Percentiles rank a stretch among this genome's conserved stretches.
phyloP scores from a whole-genome alignment of 768 basidiomycete genomes.

The Paxillus rubicundulus region DNA sequence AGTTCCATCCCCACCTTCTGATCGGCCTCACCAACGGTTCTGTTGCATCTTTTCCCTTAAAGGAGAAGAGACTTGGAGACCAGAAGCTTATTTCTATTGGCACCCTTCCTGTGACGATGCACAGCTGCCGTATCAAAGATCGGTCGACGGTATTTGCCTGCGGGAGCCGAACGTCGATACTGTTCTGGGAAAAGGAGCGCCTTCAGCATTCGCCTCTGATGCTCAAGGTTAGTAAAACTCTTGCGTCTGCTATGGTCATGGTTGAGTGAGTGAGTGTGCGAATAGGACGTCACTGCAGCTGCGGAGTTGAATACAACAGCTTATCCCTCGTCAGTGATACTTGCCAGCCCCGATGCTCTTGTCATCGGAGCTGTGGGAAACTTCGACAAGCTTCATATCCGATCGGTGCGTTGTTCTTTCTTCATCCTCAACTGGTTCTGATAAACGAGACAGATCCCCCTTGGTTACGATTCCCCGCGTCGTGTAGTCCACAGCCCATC shows the following conservation, averaged over 20 bases:
- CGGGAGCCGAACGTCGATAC: slow-evolving; percentile 64
- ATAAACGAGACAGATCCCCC: slow-evolving; percentile 47
- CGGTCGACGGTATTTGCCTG: slow-evolving; percentile 63
- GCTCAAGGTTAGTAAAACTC: slow-evolving; percentile 49
- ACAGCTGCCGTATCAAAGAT: slow-evolving; percentile 52
- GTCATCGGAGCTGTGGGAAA: slow-evolving; percentile 65
- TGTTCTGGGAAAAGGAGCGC: slow-evolving; percentile 65
- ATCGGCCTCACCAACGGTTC: slow-evolving; percentile 77
- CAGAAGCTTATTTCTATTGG: slow-evolving; percentile 66
- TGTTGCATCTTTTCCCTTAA: slow-evolving; percentile 54
- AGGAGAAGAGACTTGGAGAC: slow-evolving; percentile 40
- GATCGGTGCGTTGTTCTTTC: slow-evolving; percentile 49
- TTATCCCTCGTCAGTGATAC: slow-evolving; percentile 54
- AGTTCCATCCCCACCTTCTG: slow-evolving; percentile 55
- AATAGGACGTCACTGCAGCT: slow-evolving; percentile 52
- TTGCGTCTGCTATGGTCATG: background rate
- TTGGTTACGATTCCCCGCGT: slow-evolving; percentile 72
- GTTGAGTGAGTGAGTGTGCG: slow-evolving; percentile 3
- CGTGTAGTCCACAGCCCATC: slow-evolving; percentile 58
- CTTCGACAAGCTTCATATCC: slow-evolving; percentile 78
- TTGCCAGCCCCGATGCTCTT: slow-evolving; percentile 54
- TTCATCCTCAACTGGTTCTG: background rate
- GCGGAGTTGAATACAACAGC: slow-evolving; percentile 45
- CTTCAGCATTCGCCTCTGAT: slow-evolving; percentile 69
- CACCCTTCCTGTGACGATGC: slow-evolving; percentile 59